Evolutionary conservation across 2,329 filamentous ascomycete genomes (phyloP).

Genomic region (Drechslera avenae): DNA sequence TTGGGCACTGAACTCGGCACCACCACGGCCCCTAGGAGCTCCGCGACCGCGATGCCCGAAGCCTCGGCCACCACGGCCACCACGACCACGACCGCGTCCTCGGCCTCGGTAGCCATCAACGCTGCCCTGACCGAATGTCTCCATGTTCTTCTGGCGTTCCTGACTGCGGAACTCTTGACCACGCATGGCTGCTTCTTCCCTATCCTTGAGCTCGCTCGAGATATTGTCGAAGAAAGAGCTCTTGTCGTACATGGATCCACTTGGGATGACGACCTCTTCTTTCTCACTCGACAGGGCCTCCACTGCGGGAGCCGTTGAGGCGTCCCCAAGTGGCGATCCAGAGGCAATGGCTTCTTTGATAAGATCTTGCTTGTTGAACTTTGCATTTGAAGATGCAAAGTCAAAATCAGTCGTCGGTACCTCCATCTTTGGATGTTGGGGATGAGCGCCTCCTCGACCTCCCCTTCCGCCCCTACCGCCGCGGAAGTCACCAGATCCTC

Average conservation of each 20-base stretch:
- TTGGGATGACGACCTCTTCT: conserved; percentile 54
- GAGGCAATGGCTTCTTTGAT: conserved; percentile 85
- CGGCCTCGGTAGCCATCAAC: conserved; percentile 83
- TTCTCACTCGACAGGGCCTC: conserved; percentile 49
- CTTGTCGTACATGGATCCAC: conserved; percentile 75
- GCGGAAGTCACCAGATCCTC: conserved; percentile 47
- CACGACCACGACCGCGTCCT: conserved; percentile 72
- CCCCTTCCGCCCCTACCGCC: conserved; percentile 56
- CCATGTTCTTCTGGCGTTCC: conserved; percentile 93
- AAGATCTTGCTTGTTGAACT: conserved; percentile 86
- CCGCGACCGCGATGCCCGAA: conserved; percentile 54
- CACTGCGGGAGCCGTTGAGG: conserved; percentile 30
- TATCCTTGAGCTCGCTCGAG: conserved; percentile 88
- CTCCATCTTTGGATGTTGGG: conserved; percentile 70
- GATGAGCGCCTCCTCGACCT: conserved; percentile 49
- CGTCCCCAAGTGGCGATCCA: conserved; percentile 69
- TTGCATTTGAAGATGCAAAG: conserved; percentile 83
- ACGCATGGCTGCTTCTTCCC: conserved; percentile 69
- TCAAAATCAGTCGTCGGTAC: conserved; percentile 92
- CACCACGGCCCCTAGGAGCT: conserved; percentile 38
- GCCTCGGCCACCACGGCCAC: conserved; percentile 60
- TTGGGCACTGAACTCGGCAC: conserved; percentile 32
- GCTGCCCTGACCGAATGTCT: conserved; percentile 96
- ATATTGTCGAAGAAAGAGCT: conserved; percentile 96
- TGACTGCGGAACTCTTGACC: conserved; percentile 89